phyloP scores from a whole-genome alignment of 2,329 filamentous ascomycete species.

The Fusarium temperatum region DNA sequence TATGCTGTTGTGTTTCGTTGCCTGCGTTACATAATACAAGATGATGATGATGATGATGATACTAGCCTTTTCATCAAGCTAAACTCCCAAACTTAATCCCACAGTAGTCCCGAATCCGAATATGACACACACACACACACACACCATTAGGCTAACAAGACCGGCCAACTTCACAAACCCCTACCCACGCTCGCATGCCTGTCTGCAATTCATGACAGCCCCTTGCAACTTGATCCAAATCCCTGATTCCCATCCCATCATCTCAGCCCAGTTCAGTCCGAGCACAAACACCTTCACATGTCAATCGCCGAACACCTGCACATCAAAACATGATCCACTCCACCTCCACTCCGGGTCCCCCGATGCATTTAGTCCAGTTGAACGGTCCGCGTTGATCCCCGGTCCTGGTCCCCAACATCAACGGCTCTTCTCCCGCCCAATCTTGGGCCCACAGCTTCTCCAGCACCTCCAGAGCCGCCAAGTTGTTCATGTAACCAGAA shows the following conservation, averaged over 20 bases:
- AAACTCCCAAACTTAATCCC: conserved; percentile 25
- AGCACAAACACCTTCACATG: conserved; percentile 27
- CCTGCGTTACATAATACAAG: conserved; percentile 29
- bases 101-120: conserved; percentile 18
- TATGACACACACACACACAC: neutral
- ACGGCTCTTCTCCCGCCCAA: conserved; percentile 50
- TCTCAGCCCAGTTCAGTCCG: conserved; percentile 15
- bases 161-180: conserved; percentile 9
- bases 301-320: conserved; percentile 21
- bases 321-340: conserved; percentile 74
- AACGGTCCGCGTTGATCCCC: conserved; percentile 60
- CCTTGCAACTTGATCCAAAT: conserved; percentile 18
- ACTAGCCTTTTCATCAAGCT: neutral
- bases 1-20: conserved; percentile 26
- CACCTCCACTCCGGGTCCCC: conserved; percentile 64
- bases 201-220: conserved; percentile 11
- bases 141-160: neutral
- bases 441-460: conserved; percentile 82
- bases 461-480: conserved; percentile 83
- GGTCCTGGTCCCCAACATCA: conserved; percentile 45
- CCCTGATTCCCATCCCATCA: conserved; percentile 19
- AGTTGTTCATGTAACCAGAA: conserved; percentile 93
- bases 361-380: conserved; percentile 67
- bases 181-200: conserved; percentile 3
- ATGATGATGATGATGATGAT: neutral